Evolutionary conservation across 306 rosid genomes (phyloP), one percentile per base, ranked within the genome.

Genomic region (Glycine tomentella): DNA sequence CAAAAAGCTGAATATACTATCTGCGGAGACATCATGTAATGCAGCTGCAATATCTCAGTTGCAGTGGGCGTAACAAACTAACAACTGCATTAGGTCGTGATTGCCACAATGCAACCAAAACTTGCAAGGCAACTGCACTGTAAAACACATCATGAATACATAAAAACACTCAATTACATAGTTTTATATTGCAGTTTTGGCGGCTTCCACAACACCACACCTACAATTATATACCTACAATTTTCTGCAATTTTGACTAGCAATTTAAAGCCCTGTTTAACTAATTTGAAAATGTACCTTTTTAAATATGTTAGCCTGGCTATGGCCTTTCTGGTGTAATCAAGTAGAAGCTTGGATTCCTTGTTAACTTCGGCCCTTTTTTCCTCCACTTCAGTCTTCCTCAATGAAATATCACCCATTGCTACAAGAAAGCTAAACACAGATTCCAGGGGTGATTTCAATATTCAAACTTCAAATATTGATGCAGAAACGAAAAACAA

Each of bases 341-440:
- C 99, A 34, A 95, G 95, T 15, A 95, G 91, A 80, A 88, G 81
- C 78, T 91, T 91, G 17, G 96, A 95, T 81, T 95, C 98, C 64
- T 93, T 91, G 56, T 89, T 88, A 48, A 87, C 96, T 80, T 89
- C 92, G 72, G 87, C 87, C 88, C 97, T 91, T 89, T 95, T 95
- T 82, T 93, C 99, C 87, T 93, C 99, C 86, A 95, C 96, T 55
- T 88, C 93, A 40, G 92, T 88, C 85, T 95, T 95, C 85, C 99
- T 88, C 84, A 93, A 76, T 2, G 94, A 93, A 72, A 95, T 90
- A 88, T 93, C 98, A 63, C 93, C 97, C 97, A 95, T 90, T 4
- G 97, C 99, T 61, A 95, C 97, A 72, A 95, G 98, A 86, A 89
- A 95, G 87, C 99, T 93, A 68, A 79, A 82, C 49, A 84, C 67